Base-by-base conservation (phyloP, 345 rosid species). In the Aquilaria sinensis region DNA sequence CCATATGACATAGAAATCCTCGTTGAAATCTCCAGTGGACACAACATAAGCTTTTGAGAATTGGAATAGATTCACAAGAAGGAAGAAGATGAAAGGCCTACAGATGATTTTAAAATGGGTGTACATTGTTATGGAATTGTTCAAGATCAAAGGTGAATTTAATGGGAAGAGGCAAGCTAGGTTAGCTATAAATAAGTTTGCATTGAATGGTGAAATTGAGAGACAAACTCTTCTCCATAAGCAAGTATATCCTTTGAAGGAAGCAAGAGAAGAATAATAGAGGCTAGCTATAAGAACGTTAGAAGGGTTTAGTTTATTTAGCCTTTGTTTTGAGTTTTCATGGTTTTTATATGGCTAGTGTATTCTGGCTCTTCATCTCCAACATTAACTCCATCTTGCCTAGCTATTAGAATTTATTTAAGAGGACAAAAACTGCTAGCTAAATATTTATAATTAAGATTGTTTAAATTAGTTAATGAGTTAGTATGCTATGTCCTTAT, bases 1-100 rank as follows among this genome's bases (percentile, higher is more conserved):
- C 98, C 96, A 92, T 65, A 86, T 68, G 30, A 82, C 82, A 23
- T 54, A 77, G 77, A 92, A 92, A 55, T 92, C 98, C 58, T 77
- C 62, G 59, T 77, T 77, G 68, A 69, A 92, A 78, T 89, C 70
- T 46, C 90, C 89, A 0, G 86, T 74, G 9, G 95, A 89, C 64
- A 86, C 81, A 6, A 86, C 69, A 29, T 86, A 78, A 56, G 89
- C 77, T 47, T 65, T 11, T 3, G 89, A 81, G 60, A 70, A 23
- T 64, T 59, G 79, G 41, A 80, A 9, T 32, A 73, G 48, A 66
- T 57, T 66, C 41, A 75, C 5, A 2, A 78, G 43, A 41, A 79
- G 47, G 41, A 57, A 64, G 45, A 80, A 6, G 29, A 75, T 32
- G 2, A 47, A 31, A 10, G 50, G 47, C 51, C 56, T 6, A 62